Evolutionary conservation across 257 asterid genomes (phyloP).

Genomic region (Rauvolfia tetraphylla): DNA sequence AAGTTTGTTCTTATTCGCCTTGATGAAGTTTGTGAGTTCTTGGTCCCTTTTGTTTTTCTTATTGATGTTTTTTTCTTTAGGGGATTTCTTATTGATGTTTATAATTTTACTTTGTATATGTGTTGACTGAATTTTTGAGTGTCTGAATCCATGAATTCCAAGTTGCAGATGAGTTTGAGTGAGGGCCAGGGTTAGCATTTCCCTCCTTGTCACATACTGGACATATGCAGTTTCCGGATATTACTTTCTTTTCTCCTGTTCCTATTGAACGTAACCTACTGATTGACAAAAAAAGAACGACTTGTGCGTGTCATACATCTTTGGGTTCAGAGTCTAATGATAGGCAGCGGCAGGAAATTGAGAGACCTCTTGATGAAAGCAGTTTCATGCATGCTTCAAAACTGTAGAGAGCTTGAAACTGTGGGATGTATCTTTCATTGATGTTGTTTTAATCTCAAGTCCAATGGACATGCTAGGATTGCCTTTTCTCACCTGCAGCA

Average conservation of each 20-base stretch:
- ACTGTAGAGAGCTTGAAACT: slow-evolving; percentile 52
- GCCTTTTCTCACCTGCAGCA: slow-evolving; percentile 64
- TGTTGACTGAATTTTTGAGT: neutral
- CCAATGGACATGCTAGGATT: slow-evolving; percentile 78
- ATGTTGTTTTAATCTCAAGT: slow-evolving; percentile 67
- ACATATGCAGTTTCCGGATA: slow-evolving; percentile 56
- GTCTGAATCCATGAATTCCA: slow-evolving; percentile 10
- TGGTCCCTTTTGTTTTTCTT: neutral
- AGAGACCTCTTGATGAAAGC: slow-evolving; percentile 31
- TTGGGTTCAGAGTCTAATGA: slow-evolving; percentile 23
- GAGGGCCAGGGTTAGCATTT: slow-evolving; percentile 67
- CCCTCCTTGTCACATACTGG: slow-evolving; percentile 78
- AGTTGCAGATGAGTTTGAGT: slow-evolving; percentile 73
- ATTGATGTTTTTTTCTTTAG: no score
- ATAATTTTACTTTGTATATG: neutral
- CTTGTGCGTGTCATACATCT: slow-evolving; percentile 19
- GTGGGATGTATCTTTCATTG: slow-evolving; percentile 56
- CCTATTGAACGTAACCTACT: slow-evolving; percentile 26
- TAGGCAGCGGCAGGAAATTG: slow-evolving; percentile 26
- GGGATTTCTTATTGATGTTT: neutral
- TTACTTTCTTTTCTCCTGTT: slow-evolving; percentile 60
- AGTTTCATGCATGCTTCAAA: slow-evolving; percentile 56
- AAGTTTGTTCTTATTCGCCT: neutral
- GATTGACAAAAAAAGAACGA: slow-evolving; percentile 13
- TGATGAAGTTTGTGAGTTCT: slow-evolving; percentile 30